Conservation (phyloP, 768 basidiomycete species). For the Termitomyces eurrhizus region DNA sequence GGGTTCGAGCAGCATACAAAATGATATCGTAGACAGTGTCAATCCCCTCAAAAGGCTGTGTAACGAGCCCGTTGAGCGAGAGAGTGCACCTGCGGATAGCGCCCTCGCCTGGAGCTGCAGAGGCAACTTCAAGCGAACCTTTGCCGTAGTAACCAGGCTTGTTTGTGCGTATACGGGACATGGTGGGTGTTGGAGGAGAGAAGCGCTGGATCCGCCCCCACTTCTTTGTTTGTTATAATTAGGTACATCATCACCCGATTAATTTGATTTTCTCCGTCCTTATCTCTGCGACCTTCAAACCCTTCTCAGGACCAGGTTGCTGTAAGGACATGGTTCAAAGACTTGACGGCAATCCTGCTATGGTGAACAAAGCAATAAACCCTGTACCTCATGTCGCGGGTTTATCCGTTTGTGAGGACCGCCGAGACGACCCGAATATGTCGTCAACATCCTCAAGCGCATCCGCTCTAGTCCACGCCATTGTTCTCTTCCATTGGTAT, state of each 20-base stretch:
- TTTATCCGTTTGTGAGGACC: background rate
- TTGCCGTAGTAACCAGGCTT: constrained; percentile 49
- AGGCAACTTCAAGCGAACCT: constrained; percentile 60
- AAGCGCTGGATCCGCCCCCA: background rate
- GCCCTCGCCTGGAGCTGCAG: constrained; percentile 44
- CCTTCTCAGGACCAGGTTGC: background rate
- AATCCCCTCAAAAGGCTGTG: constrained; percentile 68
- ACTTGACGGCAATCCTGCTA: background rate
- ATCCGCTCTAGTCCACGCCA: too few species aligned
- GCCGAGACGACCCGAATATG: background rate
- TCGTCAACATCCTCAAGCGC: too few species aligned
- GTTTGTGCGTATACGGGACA: constrained; percentile 32
- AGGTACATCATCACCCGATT: background rate
- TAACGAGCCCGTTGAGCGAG: constrained; percentile 52
- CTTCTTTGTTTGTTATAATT: constrained; percentile 11
- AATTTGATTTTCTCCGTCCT: background rate
- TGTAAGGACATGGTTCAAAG: background rate
- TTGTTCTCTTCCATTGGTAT: background rate
- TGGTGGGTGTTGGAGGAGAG: constrained; percentile 15
- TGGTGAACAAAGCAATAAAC: too few species aligned
- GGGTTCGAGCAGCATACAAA: constrained; percentile 65
- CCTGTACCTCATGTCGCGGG: background rate
- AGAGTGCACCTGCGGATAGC: constrained; percentile 55
- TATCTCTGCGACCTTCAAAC: background rate
- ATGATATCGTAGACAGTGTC: constrained; percentile 81